Conservation (phyloP, 2,329 filamentous ascomycete species). For the Fusarium palustre region DNA sequence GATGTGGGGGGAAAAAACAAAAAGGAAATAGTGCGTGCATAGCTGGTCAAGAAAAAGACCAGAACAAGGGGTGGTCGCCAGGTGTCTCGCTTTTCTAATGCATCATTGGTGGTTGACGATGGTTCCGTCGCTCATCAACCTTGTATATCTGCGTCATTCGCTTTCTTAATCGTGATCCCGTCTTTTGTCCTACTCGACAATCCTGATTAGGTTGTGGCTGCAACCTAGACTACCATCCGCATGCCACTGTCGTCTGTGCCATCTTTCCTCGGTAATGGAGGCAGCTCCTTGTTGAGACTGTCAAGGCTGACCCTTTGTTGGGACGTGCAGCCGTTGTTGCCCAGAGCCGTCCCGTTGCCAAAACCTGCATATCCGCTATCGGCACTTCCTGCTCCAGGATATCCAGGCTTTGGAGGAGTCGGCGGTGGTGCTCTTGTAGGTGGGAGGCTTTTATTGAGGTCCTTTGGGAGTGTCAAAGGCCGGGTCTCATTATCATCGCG, state of each 20-base stretch:
- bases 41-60: slow-evolving; percentile 32
- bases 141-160: slow-evolving; percentile 40
- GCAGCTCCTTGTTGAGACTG: slow-evolving; percentile 70
- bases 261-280: slow-evolving; percentile 62
- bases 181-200: slow-evolving; percentile 35
- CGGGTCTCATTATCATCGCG: slow-evolving; percentile 55
- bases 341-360: slow-evolving; percentile 50
- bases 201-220: slow-evolving; percentile 38
- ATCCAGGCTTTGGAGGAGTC: slow-evolving; percentile 50
- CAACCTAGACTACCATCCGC: slow-evolving; percentile 51
- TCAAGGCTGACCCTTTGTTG: slow-evolving; percentile 62
- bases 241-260: slow-evolving; percentile 45
- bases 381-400: slow-evolving; percentile 59
- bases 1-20: slow-evolving; percentile 26
- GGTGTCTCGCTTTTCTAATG: slow-evolving; percentile 48
- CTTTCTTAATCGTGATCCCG: slow-evolving; percentile 43
- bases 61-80: slow-evolving; percentile 39
- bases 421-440: slow-evolving; percentile 59
- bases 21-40: slow-evolving; percentile 42
- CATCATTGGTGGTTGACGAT: slow-evolving; percentile 45
- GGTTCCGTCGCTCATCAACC: slow-evolving; percentile 45
- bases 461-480: slow-evolving; percentile 58
- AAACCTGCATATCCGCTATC: slow-evolving; percentile 61
- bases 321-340: slow-evolving; percentile 47
- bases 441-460: slow-evolving; percentile 50